phyloP scores from a whole-genome alignment of 257 asterid species.

The Gentiana straminea region DNA sequence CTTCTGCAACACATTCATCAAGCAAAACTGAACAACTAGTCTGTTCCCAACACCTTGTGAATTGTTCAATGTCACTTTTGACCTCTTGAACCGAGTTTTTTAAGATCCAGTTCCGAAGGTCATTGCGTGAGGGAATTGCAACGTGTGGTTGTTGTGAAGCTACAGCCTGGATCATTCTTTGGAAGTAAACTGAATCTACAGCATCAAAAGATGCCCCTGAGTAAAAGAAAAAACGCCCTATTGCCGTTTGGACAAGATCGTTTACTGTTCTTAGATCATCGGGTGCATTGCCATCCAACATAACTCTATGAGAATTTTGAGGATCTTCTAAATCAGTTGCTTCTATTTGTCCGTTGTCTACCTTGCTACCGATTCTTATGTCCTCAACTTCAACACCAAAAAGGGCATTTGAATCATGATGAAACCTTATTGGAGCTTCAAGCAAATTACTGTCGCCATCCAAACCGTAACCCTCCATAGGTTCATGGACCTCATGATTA shows the following conservation, averaged over 20 bases:
- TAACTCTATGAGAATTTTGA: conserved; percentile 6
- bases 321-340: conserved; percentile 24
- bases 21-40: conserved; percentile 78
- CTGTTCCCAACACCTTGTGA: conserved; percentile 43
- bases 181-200: conserved; percentile 62
- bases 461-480: conserved; percentile 32
- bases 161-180: conserved; percentile 71
- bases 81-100: conserved; percentile 61
- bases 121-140: conserved; percentile 63
- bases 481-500: conserved; percentile 24
- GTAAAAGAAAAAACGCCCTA: conserved; percentile 64
- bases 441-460: conserved; percentile 43
- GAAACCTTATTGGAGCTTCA: conserved; percentile 49
- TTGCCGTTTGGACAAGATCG: conserved; percentile 57
- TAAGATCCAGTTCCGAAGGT: conserved; percentile 60
- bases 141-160: conserved; percentile 52
- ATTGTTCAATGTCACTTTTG: conserved; percentile 44
- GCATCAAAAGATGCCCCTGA: conserved; percentile 67
- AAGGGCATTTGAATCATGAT: conserved; percentile 28
- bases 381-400: conserved; percentile 27
- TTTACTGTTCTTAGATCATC: conserved; percentile 28
- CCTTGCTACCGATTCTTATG: conserved; percentile 28
- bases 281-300: conserved; percentile 20
- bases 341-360: conserved; percentile 62
- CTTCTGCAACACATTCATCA: conserved; percentile 48